These are phyloP conservation scores for Trichoderma sp. DNA, from an alignment of 2,329 filamentous ascomycete species.

Conservation along the genomic window DNA sequence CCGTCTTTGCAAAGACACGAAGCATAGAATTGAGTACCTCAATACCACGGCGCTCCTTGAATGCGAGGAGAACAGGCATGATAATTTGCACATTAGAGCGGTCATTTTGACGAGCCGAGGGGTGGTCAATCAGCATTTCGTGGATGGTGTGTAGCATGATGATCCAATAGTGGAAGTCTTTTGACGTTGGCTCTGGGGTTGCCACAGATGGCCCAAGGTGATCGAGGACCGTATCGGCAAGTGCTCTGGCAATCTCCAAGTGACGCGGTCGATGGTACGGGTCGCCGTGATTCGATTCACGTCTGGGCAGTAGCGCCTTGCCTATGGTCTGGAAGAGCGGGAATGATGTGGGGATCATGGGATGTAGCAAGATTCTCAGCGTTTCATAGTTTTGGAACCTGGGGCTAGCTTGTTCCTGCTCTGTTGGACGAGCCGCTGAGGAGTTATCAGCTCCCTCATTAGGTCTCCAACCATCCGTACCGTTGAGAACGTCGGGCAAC, in stretches of 20 bases:
- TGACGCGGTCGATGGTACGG: slow-evolving; percentile 56
- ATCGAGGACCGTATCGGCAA: slow-evolving; percentile 69
- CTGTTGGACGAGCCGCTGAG: slow-evolving; percentile 38
- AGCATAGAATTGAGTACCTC: slow-evolving; percentile 72
- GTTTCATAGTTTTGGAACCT: slow-evolving; percentile 74
- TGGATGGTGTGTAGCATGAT: slow-evolving; percentile 76
- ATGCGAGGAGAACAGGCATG: slow-evolving; percentile 79
- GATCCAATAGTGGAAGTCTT: slow-evolving; percentile 79
- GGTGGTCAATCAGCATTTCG: slow-evolving; percentile 73
- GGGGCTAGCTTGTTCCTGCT: slow-evolving; percentile 45
- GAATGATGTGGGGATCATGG: slow-evolving; percentile 77
- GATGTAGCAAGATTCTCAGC: slow-evolving; percentile 74
- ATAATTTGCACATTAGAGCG: slow-evolving; percentile 57
- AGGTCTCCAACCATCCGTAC: slow-evolving; percentile 31
- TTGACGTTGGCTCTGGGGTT: slow-evolving; percentile 50
- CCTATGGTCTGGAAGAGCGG: slow-evolving; percentile 85
- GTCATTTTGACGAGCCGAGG: slow-evolving; percentile 48
- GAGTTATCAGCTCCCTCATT: slow-evolving; percentile 29
- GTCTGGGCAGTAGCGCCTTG: slow-evolving; percentile 74
- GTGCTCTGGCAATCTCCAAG: slow-evolving; percentile 59
- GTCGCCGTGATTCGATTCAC: slow-evolving; percentile 61
- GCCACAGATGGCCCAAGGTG: slow-evolving; percentile 59
- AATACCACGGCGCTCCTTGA: slow-evolving; percentile 80
- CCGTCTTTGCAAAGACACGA: slow-evolving; percentile 56
- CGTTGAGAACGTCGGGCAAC: slow-evolving; percentile 36